A percentile compares a stretch with the other conserved stretches of the same genome.
These are phyloP conservation scores for Apiotrichum siamense DNA, from an alignment of 1,284 basidiomycete genomes.

Conservation along the genomic window DNA sequence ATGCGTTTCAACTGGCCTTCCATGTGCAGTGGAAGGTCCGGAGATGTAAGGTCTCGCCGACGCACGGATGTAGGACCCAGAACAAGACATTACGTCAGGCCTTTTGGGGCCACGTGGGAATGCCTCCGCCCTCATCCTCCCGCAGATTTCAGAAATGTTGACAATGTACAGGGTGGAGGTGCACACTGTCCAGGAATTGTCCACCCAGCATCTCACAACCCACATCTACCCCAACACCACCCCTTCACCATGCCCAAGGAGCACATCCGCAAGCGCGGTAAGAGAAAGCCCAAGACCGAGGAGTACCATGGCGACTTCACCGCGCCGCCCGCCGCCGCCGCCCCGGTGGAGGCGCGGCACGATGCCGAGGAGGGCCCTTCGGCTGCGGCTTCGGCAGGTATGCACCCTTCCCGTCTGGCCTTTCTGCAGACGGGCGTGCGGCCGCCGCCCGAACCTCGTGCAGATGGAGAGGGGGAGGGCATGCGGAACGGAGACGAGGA, in stretches of 20 bases:
- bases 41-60: no score
- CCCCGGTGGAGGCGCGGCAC: conserved; percentile 4
- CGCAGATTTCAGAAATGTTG: no score
- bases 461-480: conserved; percentile 3
- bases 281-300: conserved; percentile 42
- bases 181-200: neutral
- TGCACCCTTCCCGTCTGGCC: conserved; percentile 38
- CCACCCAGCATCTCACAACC: neutral
- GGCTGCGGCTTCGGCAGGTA: conserved; percentile 23
- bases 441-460: conserved; percentile 1
- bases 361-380: conserved; percentile 8
- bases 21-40: no score
- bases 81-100: no score
- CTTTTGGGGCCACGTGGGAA: neutral
- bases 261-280: conserved; percentile 45
- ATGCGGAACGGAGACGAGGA: conserved; percentile 5
- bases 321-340: neutral
- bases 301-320: conserved; percentile 8
- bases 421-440: conserved; percentile 27
- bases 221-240: neutral
- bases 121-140: neutral
- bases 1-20: no score
- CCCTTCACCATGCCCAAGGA: conserved; percentile 41
- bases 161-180: neutral
- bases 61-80: no score